Conservation (phyloP, 2,329 filamentous ascomycete species). For the Aspergillus sp. region DNA sequence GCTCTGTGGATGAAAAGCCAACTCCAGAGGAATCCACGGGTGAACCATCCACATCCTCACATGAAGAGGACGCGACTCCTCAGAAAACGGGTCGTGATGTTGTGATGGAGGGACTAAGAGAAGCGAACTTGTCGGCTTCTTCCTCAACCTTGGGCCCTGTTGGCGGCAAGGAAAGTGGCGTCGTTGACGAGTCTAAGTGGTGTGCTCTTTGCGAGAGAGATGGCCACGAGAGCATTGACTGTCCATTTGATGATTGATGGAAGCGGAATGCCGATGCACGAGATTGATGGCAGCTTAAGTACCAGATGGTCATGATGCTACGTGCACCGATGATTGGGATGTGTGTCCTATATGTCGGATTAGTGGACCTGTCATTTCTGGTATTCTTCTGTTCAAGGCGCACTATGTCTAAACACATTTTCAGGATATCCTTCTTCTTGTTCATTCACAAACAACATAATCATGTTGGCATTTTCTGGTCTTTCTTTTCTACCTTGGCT, state of each 20-base stretch:
- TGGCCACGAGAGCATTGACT: conserved; percentile 94
- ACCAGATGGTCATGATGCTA: background rate
- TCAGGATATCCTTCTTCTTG: background rate
- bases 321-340: background rate
- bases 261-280: background rate
- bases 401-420: background rate
- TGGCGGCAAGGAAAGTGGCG: conserved; percentile 74
- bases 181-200: conserved; percentile 87
- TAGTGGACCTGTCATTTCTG: background rate
- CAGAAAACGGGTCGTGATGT: conserved; percentile 46
- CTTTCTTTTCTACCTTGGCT: conserved; percentile 4
- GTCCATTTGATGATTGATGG: conserved; percentile 76
- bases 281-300: background rate
- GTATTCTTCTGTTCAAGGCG: background rate
- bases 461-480: background rate
- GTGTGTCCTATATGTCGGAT: background rate
- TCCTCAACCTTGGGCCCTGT: conserved; percentile 56
- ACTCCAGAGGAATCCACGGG: conserved; percentile 20
- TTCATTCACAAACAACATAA: background rate
- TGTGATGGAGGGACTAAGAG: conserved; percentile 46
- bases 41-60: conserved; percentile 17
- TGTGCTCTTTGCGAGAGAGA: conserved; percentile 95
- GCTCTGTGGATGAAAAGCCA: conserved; percentile 19
- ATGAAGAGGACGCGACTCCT: conserved; percentile 24
- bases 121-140: conserved; percentile 45